Evolutionary conservation across 2,329 filamentous ascomycete genomes (phyloP).

Genomic region (Paraconiothyrium sp.): DNA sequence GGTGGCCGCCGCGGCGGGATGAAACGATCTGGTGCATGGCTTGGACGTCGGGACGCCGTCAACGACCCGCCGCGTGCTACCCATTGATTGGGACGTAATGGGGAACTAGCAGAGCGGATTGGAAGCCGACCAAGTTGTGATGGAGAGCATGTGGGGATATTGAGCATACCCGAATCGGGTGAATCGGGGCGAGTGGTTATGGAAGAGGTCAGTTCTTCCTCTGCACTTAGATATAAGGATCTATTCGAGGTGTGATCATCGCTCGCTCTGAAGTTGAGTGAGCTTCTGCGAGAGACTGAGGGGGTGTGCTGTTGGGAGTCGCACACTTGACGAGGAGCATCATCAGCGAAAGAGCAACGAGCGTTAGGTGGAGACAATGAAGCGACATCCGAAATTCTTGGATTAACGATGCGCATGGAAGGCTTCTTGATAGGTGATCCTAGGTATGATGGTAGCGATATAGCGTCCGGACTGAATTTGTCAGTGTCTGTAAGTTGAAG

Average conservation of each 20-base stretch:
- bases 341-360: conserved; percentile 19
- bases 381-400: conserved; percentile 12
- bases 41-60: conserved; percentile 28
- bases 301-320: neutral
- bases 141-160: conserved; percentile 6
- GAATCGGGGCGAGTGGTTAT: conserved; percentile 11
- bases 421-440: conserved; percentile 25
- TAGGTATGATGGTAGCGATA: conserved; percentile 17
- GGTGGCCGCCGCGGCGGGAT: conserved; percentile 59
- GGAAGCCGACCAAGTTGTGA: conserved; percentile 26
- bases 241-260: neutral
- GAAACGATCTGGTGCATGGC: conserved; percentile 65
- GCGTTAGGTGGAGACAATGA: conserved; percentile 20
- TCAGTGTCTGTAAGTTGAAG: conserved; percentile 29
- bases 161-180: conserved; percentile 6
- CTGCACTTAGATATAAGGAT: conserved; percentile 1
- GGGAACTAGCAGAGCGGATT: conserved; percentile 38
- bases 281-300: neutral
- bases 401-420: conserved; percentile 3
- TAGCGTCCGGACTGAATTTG: conserved; percentile 17
- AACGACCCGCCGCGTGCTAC: conserved; percentile 34
- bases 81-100: conserved; percentile 46
- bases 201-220: conserved; percentile 9
- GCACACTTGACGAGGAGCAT: neutral
- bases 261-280: neutral